These are phyloP conservation scores for Elongisporangium prolatum DNA, from an alignment of 352 stramenopile genomes.

Conservation along the genomic window DNA sequence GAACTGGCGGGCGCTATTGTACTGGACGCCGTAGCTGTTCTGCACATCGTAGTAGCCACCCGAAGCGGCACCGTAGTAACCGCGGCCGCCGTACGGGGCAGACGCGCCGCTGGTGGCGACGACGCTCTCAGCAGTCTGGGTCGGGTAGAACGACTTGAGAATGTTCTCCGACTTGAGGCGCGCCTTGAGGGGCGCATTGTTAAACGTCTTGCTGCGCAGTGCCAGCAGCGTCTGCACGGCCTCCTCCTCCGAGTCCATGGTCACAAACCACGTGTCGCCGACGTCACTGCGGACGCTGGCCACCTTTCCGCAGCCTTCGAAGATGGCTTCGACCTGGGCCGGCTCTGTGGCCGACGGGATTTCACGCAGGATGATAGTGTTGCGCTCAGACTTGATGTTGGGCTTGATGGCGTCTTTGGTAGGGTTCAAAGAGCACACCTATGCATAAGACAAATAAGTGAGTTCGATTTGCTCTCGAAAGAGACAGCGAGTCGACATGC, in stretches of 20 bases:
- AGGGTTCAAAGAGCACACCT: conserved; percentile 71
- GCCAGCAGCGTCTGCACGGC: conserved; percentile 82
- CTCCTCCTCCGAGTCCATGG: conserved; percentile 84
- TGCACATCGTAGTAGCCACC: conserved; percentile 68
- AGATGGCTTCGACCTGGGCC: conserved; percentile 86
- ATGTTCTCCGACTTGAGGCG: conserved; percentile 92
- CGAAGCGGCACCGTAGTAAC: conserved; percentile 59
- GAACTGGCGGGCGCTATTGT: conserved; percentile 20
- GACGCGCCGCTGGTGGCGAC: conserved; percentile 24
- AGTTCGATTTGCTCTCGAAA: neutral
- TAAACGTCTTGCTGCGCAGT: conserved; percentile 88
- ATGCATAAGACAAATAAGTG: neutral
- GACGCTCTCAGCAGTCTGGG: conserved; percentile 51
- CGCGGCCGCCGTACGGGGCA: conserved; percentile 45
- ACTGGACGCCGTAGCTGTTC: conserved; percentile 39
- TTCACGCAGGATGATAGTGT: conserved; percentile 92
- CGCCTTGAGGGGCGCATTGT: conserved; percentile 85
- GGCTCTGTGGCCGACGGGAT: conserved; percentile 85
- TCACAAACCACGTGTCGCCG: conserved; percentile 93
- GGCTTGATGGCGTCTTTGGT: conserved; percentile 88
- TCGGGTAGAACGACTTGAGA: conserved; percentile 89
- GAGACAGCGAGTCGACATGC: neutral
- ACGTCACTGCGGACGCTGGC: conserved; percentile 88
- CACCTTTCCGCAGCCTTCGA: conserved; percentile 69
- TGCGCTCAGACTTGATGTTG: conserved; percentile 90